Evolutionary conservation across 371 early-diverging fungal genomes (phyloP).

Genomic region (Actinomortierella ambigua): DNA sequence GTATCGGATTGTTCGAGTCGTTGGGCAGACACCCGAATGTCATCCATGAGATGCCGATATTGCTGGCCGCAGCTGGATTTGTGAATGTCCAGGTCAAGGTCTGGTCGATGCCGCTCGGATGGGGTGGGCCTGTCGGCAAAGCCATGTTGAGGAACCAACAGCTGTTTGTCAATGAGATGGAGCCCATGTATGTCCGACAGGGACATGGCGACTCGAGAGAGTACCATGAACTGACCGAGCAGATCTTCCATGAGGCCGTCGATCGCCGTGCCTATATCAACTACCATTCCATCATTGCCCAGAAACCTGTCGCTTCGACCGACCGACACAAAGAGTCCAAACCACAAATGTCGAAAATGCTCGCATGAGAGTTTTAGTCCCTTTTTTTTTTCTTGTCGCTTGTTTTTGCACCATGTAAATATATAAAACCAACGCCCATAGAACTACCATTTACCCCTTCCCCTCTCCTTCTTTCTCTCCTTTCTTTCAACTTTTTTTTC

Average conservation of each 20-base stretch:
- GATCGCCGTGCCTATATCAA: slow-evolving; percentile 30
- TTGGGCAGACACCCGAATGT: slow-evolving; percentile 35
- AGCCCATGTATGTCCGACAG: slow-evolving; percentile 37
- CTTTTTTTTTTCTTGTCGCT: too few relatives aligned
- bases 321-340: too few relatives aligned
- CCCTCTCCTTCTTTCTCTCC: not conserved
- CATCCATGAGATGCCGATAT: slow-evolving; percentile 26
- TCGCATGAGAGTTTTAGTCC: too few relatives aligned
- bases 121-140: slow-evolving; percentile 33
- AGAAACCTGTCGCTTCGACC: slow-evolving; percentile 17
- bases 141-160: slow-evolving; percentile 35
- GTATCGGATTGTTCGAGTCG: slow-evolving; percentile 30
- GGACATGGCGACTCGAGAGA: slow-evolving; percentile 26
- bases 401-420: too few relatives aligned
- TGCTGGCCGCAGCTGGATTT: slow-evolving; percentile 25
- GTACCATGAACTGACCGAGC: slow-evolving; percentile 16
- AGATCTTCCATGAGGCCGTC: slow-evolving; percentile 28
- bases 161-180: slow-evolving; percentile 34
- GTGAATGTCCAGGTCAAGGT: slow-evolving; percentile 26
- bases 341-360: too few relatives aligned
- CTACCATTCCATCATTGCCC: slow-evolving; percentile 24
- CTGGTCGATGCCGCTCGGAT: slow-evolving; percentile 34
- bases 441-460: not conserved
- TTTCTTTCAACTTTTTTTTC: not conserved
- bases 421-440: too few relatives aligned